Conservation (phyloP, 1,284 basidiomycete species). For the Bjerkandera adusta region DNA sequence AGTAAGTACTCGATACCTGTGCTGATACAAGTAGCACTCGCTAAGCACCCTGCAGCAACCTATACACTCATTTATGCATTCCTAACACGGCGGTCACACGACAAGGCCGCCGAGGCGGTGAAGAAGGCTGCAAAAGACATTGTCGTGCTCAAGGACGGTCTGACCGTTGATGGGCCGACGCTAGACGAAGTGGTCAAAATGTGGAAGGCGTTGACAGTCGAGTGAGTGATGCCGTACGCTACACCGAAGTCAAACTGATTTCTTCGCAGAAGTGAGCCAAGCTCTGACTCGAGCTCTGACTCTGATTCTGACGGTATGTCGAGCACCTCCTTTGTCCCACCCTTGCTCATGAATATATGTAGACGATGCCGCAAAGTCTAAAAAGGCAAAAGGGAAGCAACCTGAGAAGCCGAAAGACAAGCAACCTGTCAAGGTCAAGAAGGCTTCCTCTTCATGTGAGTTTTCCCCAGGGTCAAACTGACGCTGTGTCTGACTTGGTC, state of each 20-base stretch:
- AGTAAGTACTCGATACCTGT: conserved; percentile 21
- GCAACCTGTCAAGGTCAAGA: conserved; percentile 16
- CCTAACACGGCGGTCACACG: conserved; percentile 57
- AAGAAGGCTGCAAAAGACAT: conserved; percentile 56
- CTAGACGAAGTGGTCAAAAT: conserved; percentile 60
- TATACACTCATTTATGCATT: conserved; percentile 76
- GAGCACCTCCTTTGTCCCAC: conserved; percentile 3
- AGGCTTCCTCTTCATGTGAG: conserved; percentile 9
- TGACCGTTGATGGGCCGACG: conserved; percentile 44
- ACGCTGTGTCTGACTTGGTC: not conserved
- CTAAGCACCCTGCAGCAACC: conserved; percentile 43
- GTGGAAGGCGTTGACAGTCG: conserved; percentile 45
- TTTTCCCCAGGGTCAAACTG: not conserved
- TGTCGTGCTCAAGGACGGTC: conserved; percentile 54
- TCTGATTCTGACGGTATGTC: conserved; percentile 17
- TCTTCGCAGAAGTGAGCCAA: conserved; percentile 1
- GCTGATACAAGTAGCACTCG: not conserved
- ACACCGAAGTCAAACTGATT: not conserved
- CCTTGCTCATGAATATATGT: conserved; percentile 18
- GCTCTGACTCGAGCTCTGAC: conserved; percentile 27
- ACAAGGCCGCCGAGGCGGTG: conserved; percentile 58
- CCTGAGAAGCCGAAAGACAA: conserved; percentile 11
- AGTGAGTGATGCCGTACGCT: conserved; percentile 12
- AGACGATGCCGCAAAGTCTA: conserved; percentile 14
- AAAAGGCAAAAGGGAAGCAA: not conserved